Conservation (phyloP, 2,329 filamentous ascomycete genomes). For the Trichoderma hamatum region DNA sequence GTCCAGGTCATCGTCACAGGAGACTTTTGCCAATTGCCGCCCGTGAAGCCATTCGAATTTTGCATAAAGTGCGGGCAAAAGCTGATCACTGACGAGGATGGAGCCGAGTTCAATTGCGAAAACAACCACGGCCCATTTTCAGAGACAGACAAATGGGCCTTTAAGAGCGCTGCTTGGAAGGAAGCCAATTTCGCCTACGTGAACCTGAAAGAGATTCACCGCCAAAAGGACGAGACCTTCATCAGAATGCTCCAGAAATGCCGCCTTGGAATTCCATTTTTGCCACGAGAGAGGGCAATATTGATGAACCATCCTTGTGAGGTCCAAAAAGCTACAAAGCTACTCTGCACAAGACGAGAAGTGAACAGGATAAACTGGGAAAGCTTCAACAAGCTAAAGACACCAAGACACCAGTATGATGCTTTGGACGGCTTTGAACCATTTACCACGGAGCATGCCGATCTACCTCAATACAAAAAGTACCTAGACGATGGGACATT, state of each 20-base stretch:
- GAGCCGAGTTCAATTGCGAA: constrained; percentile 15
- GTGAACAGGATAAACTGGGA: constrained; percentile 9
- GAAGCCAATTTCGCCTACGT: constrained; percentile 57
- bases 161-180: constrained; percentile 59
- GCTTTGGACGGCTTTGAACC: constrained; percentile 17
- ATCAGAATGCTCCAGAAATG: constrained; percentile 26
- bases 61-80: constrained; percentile 31
- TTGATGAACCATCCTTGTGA: constrained; percentile 22
- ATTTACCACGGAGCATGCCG: not conserved
- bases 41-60: constrained; percentile 56
- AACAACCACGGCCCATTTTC: constrained; percentile 4
- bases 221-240: constrained; percentile 53
- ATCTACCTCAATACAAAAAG: not conserved
- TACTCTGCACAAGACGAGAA: constrained; percentile 17
- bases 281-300: not conserved
- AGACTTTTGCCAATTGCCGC: constrained; percentile 64
- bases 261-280: constrained; percentile 14
- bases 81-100: constrained; percentile 30
- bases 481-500: constrained; percentile 28
- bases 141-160: constrained; percentile 64
- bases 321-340: constrained; percentile 20
- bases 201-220: constrained; percentile 58
- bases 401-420: constrained; percentile 1
- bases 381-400: not conserved
- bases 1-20: constrained; percentile 36